Evolutionary conservation across 768 basidiomycete genomes (phyloP).

Genomic region (Mycena rebaudengoi): DNA sequence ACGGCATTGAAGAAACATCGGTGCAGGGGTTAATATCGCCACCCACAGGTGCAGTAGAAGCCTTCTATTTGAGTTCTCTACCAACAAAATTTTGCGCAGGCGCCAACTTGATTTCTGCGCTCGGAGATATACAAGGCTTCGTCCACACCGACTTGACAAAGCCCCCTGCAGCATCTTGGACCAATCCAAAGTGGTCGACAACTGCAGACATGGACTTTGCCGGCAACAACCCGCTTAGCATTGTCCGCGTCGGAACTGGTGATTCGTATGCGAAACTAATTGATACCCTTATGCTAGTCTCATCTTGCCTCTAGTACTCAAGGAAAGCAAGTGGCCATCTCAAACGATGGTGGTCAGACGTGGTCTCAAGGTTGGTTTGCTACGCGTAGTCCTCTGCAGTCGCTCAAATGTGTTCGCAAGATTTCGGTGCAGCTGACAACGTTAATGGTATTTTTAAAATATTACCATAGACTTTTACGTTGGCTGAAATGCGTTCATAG

Average conservation of each 20-base stretch:
- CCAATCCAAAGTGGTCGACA: conserved; percentile 46
- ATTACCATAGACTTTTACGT: background rate
- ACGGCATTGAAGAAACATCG: conserved; percentile 72
- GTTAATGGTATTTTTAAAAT: conserved; percentile 38
- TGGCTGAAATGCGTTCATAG: conserved; percentile 25
- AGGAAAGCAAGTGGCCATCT: conserved; percentile 66
- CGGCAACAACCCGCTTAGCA: conserved; percentile 46
- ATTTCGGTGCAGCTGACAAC: conserved; percentile 62
- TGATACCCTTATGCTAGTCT: background rate
- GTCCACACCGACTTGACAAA: conserved; percentile 45
- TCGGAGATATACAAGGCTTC: conserved; percentile 49
- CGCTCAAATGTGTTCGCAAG: conserved; percentile 47
- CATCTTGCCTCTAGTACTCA: conserved; percentile 38
- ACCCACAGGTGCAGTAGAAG: conserved; percentile 44
- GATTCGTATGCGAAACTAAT: conserved; percentile 43
- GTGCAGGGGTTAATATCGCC: conserved; percentile 68
- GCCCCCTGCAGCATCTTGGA: conserved; percentile 41
- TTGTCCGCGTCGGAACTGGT: conserved; percentile 57
- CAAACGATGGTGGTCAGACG: conserved; percentile 55
- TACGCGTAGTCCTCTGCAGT: too few species aligned
- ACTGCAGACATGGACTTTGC: conserved; percentile 52
- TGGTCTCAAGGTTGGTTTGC: too few species aligned
- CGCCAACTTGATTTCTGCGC: conserved; percentile 61
- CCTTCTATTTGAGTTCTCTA: background rate
- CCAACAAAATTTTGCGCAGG: conserved; percentile 40